Evolutionary conservation across 2,329 filamentous ascomycete genomes (phyloP), one percentile per base, ranked within the genome.

Genomic region (Diaporthe sp.): DNA sequence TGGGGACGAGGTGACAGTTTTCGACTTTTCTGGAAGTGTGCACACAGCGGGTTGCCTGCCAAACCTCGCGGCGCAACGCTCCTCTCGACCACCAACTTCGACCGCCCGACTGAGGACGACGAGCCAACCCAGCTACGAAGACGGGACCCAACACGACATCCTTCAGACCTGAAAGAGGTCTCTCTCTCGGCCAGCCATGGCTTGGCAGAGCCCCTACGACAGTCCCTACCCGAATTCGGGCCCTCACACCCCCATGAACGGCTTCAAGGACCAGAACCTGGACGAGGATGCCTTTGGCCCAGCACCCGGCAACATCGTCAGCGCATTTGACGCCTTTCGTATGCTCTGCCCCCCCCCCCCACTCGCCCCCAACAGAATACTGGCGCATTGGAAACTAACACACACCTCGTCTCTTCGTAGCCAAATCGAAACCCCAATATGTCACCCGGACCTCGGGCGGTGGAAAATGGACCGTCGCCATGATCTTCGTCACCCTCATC

Each of bases 291-390:
- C 91, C 78, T 98, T 98, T 86, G 94, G 91, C 81, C 92, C 94
- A 80, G 93, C 93, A 82, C 88, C 88, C 75, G 89, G 91, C 74
- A 88, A 86, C 84, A 90, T 93, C 75, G 91, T 98, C 81, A 93
- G 93, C 84, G 95, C 96, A 76, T 99, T 99, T 85, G 97, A 99
- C 88, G 96, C 96, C 79, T 99, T 99, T 84, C 96, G 95, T 98
- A 91, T 83, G 94, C 80, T 53, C 60, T 37, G 39, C 58, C 71
- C 42, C n/a, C 25, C 15, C 61, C 28, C 28, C 25, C 15, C 61
- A 25, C 28, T 22, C 39, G 1, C 15, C 31, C 25, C 10, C 25
- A 31, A 37, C 58, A 42, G 34, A 13, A 15, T 72, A 31, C 22
- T 3, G 17, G 15, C 6, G 13, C 44, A 19, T 25, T 12, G 13